Percentiles rank a stretch among this genome's conserved stretches.
These are phyloP conservation scores for Leptographium lundbergii DNA, from an alignment of 2,329 filamentous ascomycete genomes.

Conservation along the genomic window DNA sequence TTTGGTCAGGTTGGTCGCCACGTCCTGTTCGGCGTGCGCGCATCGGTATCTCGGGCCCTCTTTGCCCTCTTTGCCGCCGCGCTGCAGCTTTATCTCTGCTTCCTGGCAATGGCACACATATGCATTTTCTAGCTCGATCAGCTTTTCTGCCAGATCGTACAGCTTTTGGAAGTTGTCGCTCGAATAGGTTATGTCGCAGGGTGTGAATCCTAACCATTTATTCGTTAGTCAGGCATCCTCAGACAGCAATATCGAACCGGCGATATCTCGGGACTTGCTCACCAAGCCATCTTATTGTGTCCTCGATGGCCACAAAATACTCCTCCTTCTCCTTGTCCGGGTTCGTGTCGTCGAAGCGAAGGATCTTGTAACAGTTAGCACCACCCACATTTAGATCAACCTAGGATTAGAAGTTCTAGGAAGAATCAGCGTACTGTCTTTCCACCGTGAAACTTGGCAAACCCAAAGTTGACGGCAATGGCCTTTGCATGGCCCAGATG, in stretches of 20 bases:
- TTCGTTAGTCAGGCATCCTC: neutral
- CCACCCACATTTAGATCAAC: neutral
- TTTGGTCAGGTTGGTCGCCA: slow-evolving; percentile 62
- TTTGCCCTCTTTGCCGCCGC: slow-evolving; percentile 61
- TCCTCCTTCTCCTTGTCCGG: slow-evolving; percentile 84
- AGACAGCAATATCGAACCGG: neutral
- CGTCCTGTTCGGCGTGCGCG: slow-evolving; percentile 60
- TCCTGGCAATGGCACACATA: slow-evolving; percentile 88
- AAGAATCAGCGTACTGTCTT: slow-evolving; percentile 19
- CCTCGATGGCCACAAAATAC: slow-evolving; percentile 80
- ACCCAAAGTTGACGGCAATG: slow-evolving; percentile 93
- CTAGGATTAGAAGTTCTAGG: too few species aligned
- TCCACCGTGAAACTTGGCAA: slow-evolving; percentile 73
- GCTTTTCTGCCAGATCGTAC: slow-evolving; percentile 77
- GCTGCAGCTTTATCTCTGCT: slow-evolving; percentile 72
- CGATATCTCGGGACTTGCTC: neutral
- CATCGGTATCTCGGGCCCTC: slow-evolving; percentile 65
- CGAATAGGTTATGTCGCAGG: slow-evolving; percentile 68
- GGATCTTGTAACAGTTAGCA: slow-evolving; percentile 6
- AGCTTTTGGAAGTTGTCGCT: slow-evolving; percentile 83
- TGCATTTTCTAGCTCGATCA: slow-evolving; percentile 56
- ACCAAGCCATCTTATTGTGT: slow-evolving; percentile 73
- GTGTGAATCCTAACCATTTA: slow-evolving; percentile 48
- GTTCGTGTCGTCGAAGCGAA: slow-evolving; percentile 68
- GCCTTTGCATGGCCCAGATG: slow-evolving; percentile 94